Evolutionary conservation across 305 asterid genomes (phyloP).

Genomic region (Nicotiana rustica): DNA sequence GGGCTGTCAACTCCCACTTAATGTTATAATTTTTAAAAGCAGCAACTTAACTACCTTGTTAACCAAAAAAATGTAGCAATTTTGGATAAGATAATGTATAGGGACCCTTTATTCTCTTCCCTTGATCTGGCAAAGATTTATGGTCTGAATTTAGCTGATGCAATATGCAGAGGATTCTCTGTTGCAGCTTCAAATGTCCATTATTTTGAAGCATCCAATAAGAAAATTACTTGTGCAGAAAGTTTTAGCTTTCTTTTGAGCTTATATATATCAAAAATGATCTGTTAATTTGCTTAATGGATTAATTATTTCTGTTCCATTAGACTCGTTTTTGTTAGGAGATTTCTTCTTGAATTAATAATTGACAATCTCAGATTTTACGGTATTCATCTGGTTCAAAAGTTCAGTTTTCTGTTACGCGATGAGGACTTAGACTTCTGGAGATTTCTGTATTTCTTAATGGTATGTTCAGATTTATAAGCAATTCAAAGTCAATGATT

Average conservation of each 20-base stretch:
- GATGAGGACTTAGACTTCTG: not conserved
- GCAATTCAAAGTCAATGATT: constrained; percentile 9
- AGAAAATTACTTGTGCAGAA: not conserved
- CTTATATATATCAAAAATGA: not conserved
- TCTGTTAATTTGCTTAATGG: not conserved
- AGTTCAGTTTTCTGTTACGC: not conserved
- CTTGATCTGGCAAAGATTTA: constrained; percentile 48
- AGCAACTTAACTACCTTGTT: constrained; percentile 52
- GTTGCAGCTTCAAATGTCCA: constrained; percentile 55
- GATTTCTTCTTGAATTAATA: not conserved
- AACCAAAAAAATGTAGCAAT: not conserved
- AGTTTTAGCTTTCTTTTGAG: not conserved
- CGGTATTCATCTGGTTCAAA: not conserved
- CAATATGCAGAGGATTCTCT: constrained; percentile 52
- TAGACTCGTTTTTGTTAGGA: not conserved
- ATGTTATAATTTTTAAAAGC: not conserved
- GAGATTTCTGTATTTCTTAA: not conserved
- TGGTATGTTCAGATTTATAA: not conserved
- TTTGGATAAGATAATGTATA: constrained; percentile 36
- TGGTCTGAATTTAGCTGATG: constrained; percentile 48
- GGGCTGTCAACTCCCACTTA: too few relatives aligned
- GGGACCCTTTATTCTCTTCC: constrained; percentile 60
- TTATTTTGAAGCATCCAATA: constrained; percentile 12
- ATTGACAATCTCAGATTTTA: not conserved
- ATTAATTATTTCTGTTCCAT: not conserved